Evolutionary conservation across 345 rosid species (phyloP), one percentile per base, ranked within the genome.

Genomic region (Cardiospermum halicacabum): DNA sequence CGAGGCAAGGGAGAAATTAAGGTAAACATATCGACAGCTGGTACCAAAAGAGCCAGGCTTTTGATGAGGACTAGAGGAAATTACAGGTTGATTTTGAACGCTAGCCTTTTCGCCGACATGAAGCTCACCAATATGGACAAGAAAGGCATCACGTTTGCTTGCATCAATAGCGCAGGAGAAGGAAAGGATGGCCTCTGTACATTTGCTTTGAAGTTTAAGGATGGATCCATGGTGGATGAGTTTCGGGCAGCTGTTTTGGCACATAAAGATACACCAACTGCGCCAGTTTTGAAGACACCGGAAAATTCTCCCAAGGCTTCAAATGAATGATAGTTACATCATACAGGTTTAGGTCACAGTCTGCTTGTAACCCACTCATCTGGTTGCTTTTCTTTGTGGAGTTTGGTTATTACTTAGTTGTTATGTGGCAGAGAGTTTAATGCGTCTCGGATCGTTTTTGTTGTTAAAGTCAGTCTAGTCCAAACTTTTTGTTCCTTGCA

Each of bases 1-100:
- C 96, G 99, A 13, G 99, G 99, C 7, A 91, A 94, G 81, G 97
- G 99, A 69, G 99, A 83, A 62, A 67, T 91, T 53, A 94, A 85
- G 78, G 91, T 94, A 68, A 91, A 94, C 37, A 88, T 91, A 7
- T 80, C 86, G 1, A 78, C 87, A 45, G 26, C 72, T 4, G 95
- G 76, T 16, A 10, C 74, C 3, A 86, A 81, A 65, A 87, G 65
- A 71, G 91, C 88, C 48, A 87, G 99, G 58, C 65, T 94, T 22
- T 72, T 94, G 5, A 94, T 94, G 99, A 87, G 99, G 80, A 77
- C 95, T 30, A 84, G 77, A 77, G 99, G 99, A 62, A 89, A 94
- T 77, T 85, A 79, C 81, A 80, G 97, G 80, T 74, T 94, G 77
- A 84, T 91, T 66, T 70, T 94, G 72, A 94, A 94, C 73, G 97